Conservation (phyloP, 2,329 filamentous ascomycete genomes). For the Arthrobotrys iridis region DNA sequence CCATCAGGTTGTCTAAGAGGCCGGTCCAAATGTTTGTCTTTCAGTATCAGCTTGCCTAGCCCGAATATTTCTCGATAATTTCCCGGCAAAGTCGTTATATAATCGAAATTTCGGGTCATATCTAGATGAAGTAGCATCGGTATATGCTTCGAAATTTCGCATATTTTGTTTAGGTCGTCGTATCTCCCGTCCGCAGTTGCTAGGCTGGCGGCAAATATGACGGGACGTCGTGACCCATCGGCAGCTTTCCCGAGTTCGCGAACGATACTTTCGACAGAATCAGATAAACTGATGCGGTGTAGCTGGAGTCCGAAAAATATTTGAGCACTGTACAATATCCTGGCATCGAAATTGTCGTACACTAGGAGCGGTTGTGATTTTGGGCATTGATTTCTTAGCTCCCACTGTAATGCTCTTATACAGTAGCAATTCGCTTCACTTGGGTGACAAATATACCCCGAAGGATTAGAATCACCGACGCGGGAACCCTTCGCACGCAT, state of each 20-base stretch:
- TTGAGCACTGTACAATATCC: background rate
- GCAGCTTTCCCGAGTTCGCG: background rate
- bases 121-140: conserved; percentile 33
- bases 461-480: conserved; percentile 15
- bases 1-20: background rate
- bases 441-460: conserved; percentile 13
- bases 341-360: conserved; percentile 29
- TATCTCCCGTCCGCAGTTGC: background rate
- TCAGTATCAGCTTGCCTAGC: background rate
- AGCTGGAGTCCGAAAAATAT: conserved; percentile 24
- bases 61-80: background rate
- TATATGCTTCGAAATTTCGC: background rate
- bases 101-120: conserved; percentile 37
- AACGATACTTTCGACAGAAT: background rate
- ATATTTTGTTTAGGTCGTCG: conserved; percentile 21
- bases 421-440: conserved; percentile 43
- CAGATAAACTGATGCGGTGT: conserved; percentile 7
- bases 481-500: conserved; percentile 22
- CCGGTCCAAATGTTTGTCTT: background rate
- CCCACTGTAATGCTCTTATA: conserved; percentile 34
- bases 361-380: background rate
- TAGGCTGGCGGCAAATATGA: conserved; percentile 35
- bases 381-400: conserved; percentile 18
- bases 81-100: conserved; percentile 26
- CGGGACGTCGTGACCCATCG: background rate